Evolutionary conservation across 2,329 filamentous ascomycete genomes (phyloP).

Genomic region (Fusarium xylarioides): DNA sequence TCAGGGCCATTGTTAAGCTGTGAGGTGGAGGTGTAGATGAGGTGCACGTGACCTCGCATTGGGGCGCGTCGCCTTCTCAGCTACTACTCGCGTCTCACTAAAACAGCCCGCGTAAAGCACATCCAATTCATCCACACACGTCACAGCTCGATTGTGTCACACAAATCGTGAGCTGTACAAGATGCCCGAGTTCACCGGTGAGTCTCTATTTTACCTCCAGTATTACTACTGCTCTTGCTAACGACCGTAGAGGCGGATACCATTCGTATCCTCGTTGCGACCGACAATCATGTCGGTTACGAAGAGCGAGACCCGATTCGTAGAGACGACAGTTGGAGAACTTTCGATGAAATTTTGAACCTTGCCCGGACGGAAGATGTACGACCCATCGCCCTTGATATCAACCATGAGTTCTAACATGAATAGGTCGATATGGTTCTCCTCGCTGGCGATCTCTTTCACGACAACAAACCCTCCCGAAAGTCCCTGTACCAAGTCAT

Average conservation of each 20-base stretch:
- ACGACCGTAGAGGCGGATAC: slow-evolving; percentile 72
- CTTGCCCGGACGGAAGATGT: slow-evolving; percentile 85
- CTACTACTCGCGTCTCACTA: slow-evolving; percentile 21
- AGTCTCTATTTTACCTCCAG: not conserved
- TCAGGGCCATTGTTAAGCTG: not conserved
- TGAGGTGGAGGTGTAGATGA: not conserved
- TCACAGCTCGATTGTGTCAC: slow-evolving; percentile 1
- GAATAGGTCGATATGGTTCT: slow-evolving; percentile 90
- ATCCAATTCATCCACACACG: not conserved
- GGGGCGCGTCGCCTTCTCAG: slow-evolving; percentile 38
- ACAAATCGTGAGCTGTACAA: not conserved
- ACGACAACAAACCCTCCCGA: slow-evolving; percentile 96
- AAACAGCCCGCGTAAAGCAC: slow-evolving; percentile 35
- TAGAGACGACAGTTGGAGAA: slow-evolving; percentile 97
- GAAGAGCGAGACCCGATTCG: slow-evolving; percentile 92
- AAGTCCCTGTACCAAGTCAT: slow-evolving; percentile 98
- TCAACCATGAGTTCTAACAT: not conserved
- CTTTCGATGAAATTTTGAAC: slow-evolving; percentile 94
- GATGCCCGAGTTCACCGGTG: slow-evolving; percentile 47
- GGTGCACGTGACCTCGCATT: slow-evolving; percentile 45
- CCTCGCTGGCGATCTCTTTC: slow-evolving; percentile 93
- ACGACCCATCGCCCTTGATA: slow-evolving; percentile 3
- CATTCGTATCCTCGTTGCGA: slow-evolving; percentile 92
- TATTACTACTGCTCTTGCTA: not conserved
- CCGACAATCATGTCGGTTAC: slow-evolving; percentile 98